Evolutionary conservation across 805 yeast genomes (phyloP), one percentile per base, ranked within the genome.

Genomic region (Candida schatavii): DNA sequence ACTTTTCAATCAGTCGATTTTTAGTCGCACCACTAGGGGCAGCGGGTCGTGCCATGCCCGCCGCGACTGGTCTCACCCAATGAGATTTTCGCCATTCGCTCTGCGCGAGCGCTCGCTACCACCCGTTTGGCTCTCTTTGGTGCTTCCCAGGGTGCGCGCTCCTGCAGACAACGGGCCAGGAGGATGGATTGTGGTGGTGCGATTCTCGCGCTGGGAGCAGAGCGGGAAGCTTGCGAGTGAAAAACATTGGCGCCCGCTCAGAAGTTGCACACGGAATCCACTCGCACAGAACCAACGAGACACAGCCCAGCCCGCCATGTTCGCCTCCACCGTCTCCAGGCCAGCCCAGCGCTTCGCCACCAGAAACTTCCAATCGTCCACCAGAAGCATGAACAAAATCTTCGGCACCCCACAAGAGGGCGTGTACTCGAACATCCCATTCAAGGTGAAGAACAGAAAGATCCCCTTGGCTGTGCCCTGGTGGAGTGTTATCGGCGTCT

Each of bases 401-500:
- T 66, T 52, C 51, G 74, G 74, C 35, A 42, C 66, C 35, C 74
- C 74, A 38, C 58, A 64, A 51, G 50, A 50, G 41, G 97, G 97
- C 60, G 82, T 83, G 37, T 93, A 93, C 83, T 74, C 85, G 59
- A 91, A 93, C 80, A 62, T 91, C 50, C 99, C 99, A 52, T 93
- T 91, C 81, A 81, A 81, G 77, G 95, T 91, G 49, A 89, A 88
- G 78, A 76, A 83, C 80, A 89, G 96, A 78, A 85, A 81, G 74
- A 77, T 91, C 51, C 98, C 97, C 53, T 89, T 78, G 66, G 87
- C 82, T 52, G 72, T 88, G 40, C 76, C 84, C 52, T 95, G 85
- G 75, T 84, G 86, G 76, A 80, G 89, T 41, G 84, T 81, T 72
- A 75, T 84, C 51, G 80, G 85, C 4, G 52, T 59, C 52, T 64